phyloP scores from a whole-genome alignment of 768 basidiomycete genomes.

The Suillus lakei region DNA sequence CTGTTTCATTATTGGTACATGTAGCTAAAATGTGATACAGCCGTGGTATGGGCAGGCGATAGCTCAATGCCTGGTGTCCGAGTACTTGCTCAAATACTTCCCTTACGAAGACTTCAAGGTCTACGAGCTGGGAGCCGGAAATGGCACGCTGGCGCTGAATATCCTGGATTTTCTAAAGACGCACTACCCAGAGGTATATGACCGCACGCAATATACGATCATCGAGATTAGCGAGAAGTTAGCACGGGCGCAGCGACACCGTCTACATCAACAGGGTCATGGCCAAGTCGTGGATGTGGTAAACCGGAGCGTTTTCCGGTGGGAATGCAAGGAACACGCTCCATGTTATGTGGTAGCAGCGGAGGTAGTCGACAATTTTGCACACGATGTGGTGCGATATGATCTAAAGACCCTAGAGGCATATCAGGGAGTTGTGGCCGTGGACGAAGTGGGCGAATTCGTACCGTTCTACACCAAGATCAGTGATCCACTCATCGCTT shows the following conservation, averaged over 20 bases:
- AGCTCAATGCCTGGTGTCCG: conserved; percentile 84
- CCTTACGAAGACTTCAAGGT: conserved; percentile 96
- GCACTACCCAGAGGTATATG: conserved; percentile 89
- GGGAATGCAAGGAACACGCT: conserved; percentile 73
- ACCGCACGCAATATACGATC: conserved; percentile 89
- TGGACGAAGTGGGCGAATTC: conserved; percentile 84
- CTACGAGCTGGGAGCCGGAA: conserved; percentile 98
- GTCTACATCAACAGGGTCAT: conserved; percentile 52
- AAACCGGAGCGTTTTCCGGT: conserved; percentile 86
- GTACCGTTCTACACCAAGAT: conserved; percentile 81
- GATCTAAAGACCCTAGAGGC: conserved; percentile 80
- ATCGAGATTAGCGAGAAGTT: conserved; percentile 91
- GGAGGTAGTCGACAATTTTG: conserved; percentile 99
- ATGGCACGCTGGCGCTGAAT: conserved; percentile 91
- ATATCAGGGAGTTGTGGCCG: conserved; percentile 79
- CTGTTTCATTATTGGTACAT: not conserved
- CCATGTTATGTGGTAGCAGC: conserved; percentile 94
- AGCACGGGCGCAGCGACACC: conserved; percentile 70
- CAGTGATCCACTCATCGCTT: conserved; percentile 81
- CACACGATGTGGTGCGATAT: conserved; percentile 94
- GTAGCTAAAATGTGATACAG: conserved; percentile 45
- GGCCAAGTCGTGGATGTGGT: conserved; percentile 60
- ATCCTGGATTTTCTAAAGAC: conserved; percentile 81
- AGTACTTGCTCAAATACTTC: conserved; percentile 93
- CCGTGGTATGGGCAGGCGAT: conserved; percentile 95